Conservation (phyloP, 2,329 filamentous ascomycete genomes). For the Leptoxyphium fumago region DNA sequence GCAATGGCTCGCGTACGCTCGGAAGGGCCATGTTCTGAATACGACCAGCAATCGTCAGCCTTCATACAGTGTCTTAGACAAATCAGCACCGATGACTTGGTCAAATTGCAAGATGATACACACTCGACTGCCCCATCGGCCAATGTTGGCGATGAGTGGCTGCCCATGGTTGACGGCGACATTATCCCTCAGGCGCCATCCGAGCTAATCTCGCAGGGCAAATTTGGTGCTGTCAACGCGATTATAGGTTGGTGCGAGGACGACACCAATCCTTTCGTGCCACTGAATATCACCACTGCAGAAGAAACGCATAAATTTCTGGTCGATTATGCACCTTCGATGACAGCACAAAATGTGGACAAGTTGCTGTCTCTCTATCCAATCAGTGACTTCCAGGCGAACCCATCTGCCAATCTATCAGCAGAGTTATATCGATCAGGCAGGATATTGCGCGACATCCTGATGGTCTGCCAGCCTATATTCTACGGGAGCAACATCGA, state of each 20-base stretch:
- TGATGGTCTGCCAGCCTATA: slow-evolving; percentile 36
- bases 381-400: slow-evolving; percentile 31
- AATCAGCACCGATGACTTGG: slow-evolving; percentile 28
- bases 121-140: slow-evolving; percentile 23
- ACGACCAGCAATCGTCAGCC: slow-evolving; percentile 24
- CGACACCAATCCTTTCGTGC: slow-evolving; percentile 30
- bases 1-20: slow-evolving; percentile 31
- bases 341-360: slow-evolving; percentile 31
- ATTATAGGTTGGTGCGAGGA: slow-evolving; percentile 37
- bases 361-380: slow-evolving; percentile 34
- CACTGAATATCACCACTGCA: slow-evolving; percentile 29
- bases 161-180: slow-evolving; percentile 29
- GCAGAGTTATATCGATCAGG: slow-evolving; percentile 37
- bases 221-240: slow-evolving; percentile 31
- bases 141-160: slow-evolving; percentile 31
- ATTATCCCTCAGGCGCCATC: slow-evolving; percentile 36
- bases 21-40: slow-evolving; percentile 28
- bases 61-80: slow-evolving; percentile 34
- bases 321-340: slow-evolving; percentile 28
- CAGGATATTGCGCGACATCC: slow-evolving; percentile 36
- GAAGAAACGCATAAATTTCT: slow-evolving; percentile 29
- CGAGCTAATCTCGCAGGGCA: slow-evolving; percentile 27
- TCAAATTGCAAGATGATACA: slow-evolving; percentile 31
- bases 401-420: slow-evolving; percentile 24
- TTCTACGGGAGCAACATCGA: slow-evolving; percentile 28